phyloP scores from a whole-genome alignment of 352 stramenopile genomes.

The Aphanomyces euteiches region DNA sequence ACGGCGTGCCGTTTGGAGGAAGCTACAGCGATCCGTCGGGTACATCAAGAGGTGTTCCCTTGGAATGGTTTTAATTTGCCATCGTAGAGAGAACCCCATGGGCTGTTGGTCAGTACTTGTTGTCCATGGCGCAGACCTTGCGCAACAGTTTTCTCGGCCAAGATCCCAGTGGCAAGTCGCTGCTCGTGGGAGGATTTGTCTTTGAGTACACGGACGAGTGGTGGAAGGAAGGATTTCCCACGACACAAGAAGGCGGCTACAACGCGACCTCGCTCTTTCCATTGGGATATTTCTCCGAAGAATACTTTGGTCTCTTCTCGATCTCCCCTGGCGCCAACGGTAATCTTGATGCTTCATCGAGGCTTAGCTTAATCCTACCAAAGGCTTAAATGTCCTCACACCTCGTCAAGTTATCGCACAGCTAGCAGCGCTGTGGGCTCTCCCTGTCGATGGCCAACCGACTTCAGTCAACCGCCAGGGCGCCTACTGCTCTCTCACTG shows the following conservation, averaged over 20 bases:
- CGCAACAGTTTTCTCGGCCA: slow-evolving; percentile 18
- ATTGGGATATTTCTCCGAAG: slow-evolving; percentile 57
- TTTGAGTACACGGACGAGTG: slow-evolving; percentile 79
- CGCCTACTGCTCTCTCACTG: background rate
- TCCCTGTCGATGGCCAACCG: slow-evolving; percentile 5
- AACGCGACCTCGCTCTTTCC: slow-evolving; percentile 52
- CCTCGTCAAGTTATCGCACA: slow-evolving; percentile 1
- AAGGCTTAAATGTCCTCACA: background rate
- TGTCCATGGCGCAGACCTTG: slow-evolving; percentile 5
- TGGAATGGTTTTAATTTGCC: background rate
- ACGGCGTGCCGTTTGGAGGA: slow-evolving; percentile 56
- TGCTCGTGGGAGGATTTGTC: slow-evolving; percentile 41
- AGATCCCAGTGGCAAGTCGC: slow-evolving; percentile 1
- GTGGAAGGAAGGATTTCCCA: slow-evolving; percentile 57
- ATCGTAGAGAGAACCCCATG: background rate
- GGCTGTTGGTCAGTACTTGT: slow-evolving; percentile 3
- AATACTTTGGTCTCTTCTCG: slow-evolving; percentile 55
- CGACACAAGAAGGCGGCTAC: slow-evolving; percentile 51
- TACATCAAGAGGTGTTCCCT: background rate
- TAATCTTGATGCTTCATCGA: background rate
- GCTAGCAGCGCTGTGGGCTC: background rate
- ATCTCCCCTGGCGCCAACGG: background rate
- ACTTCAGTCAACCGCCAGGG: too few relatives aligned
- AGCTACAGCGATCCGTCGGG: slow-evolving; percentile 40
- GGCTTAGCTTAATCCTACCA: background rate